phyloP scores from a whole-genome alignment of 306 rosid species.

The Vigna reflexopilosa region DNA sequence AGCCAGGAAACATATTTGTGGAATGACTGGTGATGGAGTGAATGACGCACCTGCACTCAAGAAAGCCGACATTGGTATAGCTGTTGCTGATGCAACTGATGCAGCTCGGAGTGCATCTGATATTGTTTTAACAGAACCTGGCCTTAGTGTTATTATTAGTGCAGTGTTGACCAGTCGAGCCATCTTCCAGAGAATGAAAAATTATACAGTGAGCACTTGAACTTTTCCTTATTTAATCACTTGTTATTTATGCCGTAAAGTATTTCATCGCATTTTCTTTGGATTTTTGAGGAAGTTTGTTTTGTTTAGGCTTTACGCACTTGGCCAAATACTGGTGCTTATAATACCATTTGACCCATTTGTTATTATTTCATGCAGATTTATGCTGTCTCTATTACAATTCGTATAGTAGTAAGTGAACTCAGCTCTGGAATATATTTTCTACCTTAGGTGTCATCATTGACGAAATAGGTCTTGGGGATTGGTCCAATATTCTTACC shows the following conservation, averaged over 20 bases:
- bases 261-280: background rate
- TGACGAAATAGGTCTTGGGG: constrained; percentile 21
- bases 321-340: background rate
- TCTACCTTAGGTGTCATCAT: background rate
- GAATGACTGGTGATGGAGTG: constrained; percentile 97
- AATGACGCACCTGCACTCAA: constrained; percentile 97
- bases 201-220: constrained; percentile 74
- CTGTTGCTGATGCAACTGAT: constrained; percentile 97
- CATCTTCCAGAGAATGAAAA: constrained; percentile 94
- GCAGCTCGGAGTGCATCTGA: constrained; percentile 98
- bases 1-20: constrained; percentile 93
- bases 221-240: background rate
- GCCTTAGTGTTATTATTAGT: constrained; percentile 92
- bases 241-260: constrained; percentile 1
- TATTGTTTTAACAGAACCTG: constrained; percentile 92
- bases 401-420: constrained; percentile 86
- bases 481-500: constrained; percentile 19
- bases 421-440: constrained; percentile 21
- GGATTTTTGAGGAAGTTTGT: constrained; percentile 5
- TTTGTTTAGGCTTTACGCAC: constrained; percentile 11
- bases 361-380: constrained; percentile 61
- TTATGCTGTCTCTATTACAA: constrained; percentile 92
- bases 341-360: constrained; percentile 34
- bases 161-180: constrained; percentile 94
- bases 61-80: constrained; percentile 93